Percentiles rank a stretch among this genome's conserved stretches.
Evolutionary conservation across 805 yeast genomes (phyloP).

Genomic region (Cyberlindnera samutprakarnensis): DNA sequence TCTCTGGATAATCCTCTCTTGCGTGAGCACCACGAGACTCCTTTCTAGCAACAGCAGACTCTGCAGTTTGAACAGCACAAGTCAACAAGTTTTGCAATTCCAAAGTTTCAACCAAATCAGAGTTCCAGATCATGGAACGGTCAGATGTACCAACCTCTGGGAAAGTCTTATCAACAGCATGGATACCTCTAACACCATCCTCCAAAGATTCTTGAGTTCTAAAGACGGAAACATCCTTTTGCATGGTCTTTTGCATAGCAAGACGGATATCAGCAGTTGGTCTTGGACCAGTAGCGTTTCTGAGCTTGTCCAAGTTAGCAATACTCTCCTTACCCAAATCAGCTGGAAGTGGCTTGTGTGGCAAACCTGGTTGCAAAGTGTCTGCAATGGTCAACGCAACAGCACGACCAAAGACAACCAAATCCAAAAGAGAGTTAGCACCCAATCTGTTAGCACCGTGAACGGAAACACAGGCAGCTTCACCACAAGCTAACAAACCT

Average conservation of each 20-base stretch:
- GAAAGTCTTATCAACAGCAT: constrained; percentile 66
- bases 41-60: constrained; percentile 87
- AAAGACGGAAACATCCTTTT: constrained; percentile 93
- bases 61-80: constrained; percentile 94
- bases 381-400: constrained; percentile 89
- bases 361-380: constrained; percentile 78
- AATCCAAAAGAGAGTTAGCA: constrained; percentile 93
- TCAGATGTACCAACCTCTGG: constrained; percentile 79
- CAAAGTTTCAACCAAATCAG: constrained; percentile 91
- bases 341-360: constrained; percentile 74
- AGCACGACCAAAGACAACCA: constrained; percentile 98
- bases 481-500: constrained; percentile 97
- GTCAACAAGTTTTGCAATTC: constrained; percentile 95
- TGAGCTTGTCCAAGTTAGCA: constrained; percentile 80
- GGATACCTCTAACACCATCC: constrained; percentile 79
- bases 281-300: constrained; percentile 77
- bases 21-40: constrained; percentile 99
- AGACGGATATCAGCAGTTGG: constrained; percentile 85
- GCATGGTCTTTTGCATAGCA: constrained; percentile 95
- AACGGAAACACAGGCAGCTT: constrained; percentile 97
- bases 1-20: constrained; percentile 92
- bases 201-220: constrained; percentile 89
- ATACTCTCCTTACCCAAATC: constrained; percentile 87
- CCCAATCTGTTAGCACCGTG: constrained; percentile 99
- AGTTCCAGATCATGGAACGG: constrained; percentile 98